Evolutionary conservation across 2,329 filamentous ascomycete species (phyloP).

Genomic region (Beauveria brongniartii): DNA sequence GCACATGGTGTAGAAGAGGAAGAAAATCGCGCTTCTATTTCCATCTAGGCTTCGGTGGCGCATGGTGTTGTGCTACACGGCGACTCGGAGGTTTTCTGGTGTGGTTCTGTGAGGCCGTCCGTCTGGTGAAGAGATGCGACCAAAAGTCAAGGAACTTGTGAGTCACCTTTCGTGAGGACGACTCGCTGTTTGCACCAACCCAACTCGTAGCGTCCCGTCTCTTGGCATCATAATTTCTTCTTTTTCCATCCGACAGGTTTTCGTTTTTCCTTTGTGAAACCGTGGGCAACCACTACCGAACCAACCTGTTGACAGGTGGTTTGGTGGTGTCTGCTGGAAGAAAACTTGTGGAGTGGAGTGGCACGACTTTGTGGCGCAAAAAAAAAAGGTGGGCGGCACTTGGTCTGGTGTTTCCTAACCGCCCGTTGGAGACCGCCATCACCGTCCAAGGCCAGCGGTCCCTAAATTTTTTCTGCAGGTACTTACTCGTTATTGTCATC

Average conservation of each 20-base stretch:
- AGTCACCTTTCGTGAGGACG: no score
- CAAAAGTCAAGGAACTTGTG: no score
- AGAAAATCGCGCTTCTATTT: neutral
- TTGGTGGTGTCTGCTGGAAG: neutral
- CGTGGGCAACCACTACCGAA: neutral
- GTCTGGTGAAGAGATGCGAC: neutral
- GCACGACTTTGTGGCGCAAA: conserved; percentile 1
- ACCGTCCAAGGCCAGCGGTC: neutral
- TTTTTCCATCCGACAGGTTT: neutral
- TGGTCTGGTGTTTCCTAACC: neutral
- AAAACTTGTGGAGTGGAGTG: conserved; percentile 1
- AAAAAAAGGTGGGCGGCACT: neutral
- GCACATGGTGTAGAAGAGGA: neutral
- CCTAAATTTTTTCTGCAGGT: neutral
- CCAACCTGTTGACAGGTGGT: neutral
- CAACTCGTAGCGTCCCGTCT: no score
- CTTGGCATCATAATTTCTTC: neutral
- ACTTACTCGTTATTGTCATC: neutral
- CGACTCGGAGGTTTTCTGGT: no score
- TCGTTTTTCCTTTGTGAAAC: neutral
- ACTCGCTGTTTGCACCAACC: no score
- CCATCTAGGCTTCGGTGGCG: neutral
- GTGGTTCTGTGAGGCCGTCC: neutral
- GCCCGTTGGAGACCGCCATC: conserved; percentile 4
- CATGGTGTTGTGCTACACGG: neutral